Evolutionary conservation across 495 filamentous ascomycete species (phyloP).

Genomic region (Lophium mytilinum): DNA sequence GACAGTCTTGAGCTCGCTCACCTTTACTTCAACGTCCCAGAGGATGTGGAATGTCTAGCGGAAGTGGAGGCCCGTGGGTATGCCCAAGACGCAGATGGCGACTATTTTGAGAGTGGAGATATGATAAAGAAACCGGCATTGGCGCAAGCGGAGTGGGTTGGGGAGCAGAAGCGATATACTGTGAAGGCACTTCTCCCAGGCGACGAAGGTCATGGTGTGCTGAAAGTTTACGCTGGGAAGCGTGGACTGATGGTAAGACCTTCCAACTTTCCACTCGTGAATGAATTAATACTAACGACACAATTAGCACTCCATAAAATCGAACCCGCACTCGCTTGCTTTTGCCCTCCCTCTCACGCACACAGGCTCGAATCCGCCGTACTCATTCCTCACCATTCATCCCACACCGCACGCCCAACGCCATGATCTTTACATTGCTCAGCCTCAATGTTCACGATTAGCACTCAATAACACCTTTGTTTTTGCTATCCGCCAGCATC

Average conservation of each 20-base stretch:
- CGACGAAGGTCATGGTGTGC: conserved; percentile 78
- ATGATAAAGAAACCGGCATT: conserved; percentile 75
- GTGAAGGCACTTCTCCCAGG: conserved; percentile 86
- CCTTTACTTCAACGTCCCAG: conserved; percentile 73
- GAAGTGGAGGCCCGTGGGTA: conserved; percentile 76
- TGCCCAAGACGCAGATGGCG: conserved; percentile 75
- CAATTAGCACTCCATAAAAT: conserved; percentile 68
- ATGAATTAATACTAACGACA: conserved; percentile 6
- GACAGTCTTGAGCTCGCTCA: conserved; percentile 91
- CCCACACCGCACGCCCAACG: conserved; percentile 94
- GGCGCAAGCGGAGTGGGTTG: conserved; percentile 85
- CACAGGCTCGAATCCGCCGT: conserved; percentile 82
- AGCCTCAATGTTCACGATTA: conserved; percentile 80
- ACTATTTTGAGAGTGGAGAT: conserved; percentile 89
- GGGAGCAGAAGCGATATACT: conserved; percentile 78
- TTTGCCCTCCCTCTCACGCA: conserved; percentile 88
- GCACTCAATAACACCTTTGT: conserved; percentile 96
- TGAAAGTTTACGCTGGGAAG: conserved; percentile 92
- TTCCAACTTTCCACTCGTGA: not conserved
- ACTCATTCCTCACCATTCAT: conserved; percentile 86
- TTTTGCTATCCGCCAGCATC: conserved; percentile 89
- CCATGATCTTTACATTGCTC: conserved; percentile 92
- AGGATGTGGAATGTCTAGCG: conserved; percentile 88
- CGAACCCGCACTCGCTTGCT: conserved; percentile 86
- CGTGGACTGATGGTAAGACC: conserved; percentile 67